A percentile compares a stretch with the other conserved stretches of the same genome.
These are phyloP conservation scores for Magnusiomyces suaveolens DNA, from an alignment of 1,139 yeast species.

Conservation along the genomic window DNA sequence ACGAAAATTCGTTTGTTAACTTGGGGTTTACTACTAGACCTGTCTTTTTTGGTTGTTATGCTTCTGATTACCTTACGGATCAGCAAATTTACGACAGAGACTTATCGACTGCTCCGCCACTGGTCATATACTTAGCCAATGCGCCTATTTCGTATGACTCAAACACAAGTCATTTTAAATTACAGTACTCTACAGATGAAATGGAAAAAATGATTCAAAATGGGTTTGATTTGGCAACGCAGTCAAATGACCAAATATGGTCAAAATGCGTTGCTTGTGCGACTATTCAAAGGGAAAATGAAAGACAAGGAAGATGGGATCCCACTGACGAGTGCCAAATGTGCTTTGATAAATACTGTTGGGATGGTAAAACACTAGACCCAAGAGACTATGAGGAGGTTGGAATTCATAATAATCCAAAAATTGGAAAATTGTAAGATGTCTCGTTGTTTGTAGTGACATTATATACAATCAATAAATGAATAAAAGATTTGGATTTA, in stretches of 20 bases:
- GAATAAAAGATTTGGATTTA: no score
- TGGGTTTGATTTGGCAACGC: constrained; percentile 71
- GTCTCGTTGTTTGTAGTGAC: no score
- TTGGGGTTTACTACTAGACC: constrained; percentile 41
- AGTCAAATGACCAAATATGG: constrained; percentile 57
- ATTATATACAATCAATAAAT: no score
- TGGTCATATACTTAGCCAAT: constrained; percentile 74
- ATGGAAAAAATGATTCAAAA: constrained; percentile 58
- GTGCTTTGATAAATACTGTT: constrained; percentile 73
- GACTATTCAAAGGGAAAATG: constrained; percentile 70
- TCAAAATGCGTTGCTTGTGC: constrained; percentile 84
- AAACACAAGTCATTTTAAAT: constrained; percentile 66
- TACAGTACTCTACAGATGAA: constrained; percentile 54
- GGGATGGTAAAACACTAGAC: constrained; percentile 49
- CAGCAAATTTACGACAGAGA: constrained; percentile 16
- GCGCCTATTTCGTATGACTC: constrained; percentile 57
- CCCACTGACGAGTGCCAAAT: constrained; percentile 66
- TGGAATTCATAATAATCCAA: constrained; percentile 9
- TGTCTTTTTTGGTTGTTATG: constrained; percentile 79
- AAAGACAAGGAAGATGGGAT: constrained; percentile 48
- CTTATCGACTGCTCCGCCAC: constrained; percentile 45
- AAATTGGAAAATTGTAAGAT: neutral
- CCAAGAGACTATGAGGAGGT: constrained; percentile 5
- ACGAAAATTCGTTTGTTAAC: constrained; percentile 45
- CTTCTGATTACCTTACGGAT: constrained; percentile 46